These are phyloP conservation scores for Aspergillus haitiensis DNA, from an alignment of 495 filamentous ascomycete genomes.

Conservation along the genomic window DNA sequence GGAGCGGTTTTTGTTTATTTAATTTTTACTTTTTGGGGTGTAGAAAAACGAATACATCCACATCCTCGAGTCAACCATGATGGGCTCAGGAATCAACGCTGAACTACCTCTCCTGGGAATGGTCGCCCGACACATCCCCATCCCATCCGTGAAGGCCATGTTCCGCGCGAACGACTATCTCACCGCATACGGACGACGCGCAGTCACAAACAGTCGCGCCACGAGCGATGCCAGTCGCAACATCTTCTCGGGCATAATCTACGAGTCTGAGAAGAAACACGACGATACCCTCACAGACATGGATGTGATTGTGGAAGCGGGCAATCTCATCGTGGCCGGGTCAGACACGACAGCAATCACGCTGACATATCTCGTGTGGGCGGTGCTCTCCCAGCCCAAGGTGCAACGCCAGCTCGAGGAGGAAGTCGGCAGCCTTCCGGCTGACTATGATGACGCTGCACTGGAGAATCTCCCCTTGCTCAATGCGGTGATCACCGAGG, in stretches of 20 bases:
- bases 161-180: slow-evolving; percentile 20
- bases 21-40: not conserved
- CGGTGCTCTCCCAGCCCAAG: slow-evolving; percentile 26
- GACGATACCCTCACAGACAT: slow-evolving; percentile 26
- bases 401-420: slow-evolving; percentile 21
- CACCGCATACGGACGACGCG: slow-evolving; percentile 7
- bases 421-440: slow-evolving; percentile 24
- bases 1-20: too few relatives aligned
- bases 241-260: slow-evolving; percentile 28
- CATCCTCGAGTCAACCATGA: slow-evolving; percentile 25
- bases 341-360: slow-evolving; percentile 44
- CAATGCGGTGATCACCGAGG: slow-evolving; percentile 53
- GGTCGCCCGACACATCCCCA: slow-evolving; percentile 20
- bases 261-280: slow-evolving; percentile 34
- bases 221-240: slow-evolving; percentile 6
- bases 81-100: slow-evolving; percentile 15
- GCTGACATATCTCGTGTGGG: slow-evolving; percentile 40
- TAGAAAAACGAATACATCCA: slow-evolving; percentile 35
- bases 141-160: slow-evolving; percentile 23
- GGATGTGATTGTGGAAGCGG: slow-evolving; percentile 38
- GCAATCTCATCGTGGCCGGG: slow-evolving; percentile 47
- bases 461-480: slow-evolving; percentile 42
- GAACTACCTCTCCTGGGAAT: slow-evolving; percentile 22
- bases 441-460: slow-evolving; percentile 26
- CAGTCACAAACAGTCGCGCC: slow-evolving; percentile 15